Evolutionary conservation across 768 basidiomycete species (phyloP), one percentile per base, ranked within the genome.

Genomic region (Mycena floridula): DNA sequence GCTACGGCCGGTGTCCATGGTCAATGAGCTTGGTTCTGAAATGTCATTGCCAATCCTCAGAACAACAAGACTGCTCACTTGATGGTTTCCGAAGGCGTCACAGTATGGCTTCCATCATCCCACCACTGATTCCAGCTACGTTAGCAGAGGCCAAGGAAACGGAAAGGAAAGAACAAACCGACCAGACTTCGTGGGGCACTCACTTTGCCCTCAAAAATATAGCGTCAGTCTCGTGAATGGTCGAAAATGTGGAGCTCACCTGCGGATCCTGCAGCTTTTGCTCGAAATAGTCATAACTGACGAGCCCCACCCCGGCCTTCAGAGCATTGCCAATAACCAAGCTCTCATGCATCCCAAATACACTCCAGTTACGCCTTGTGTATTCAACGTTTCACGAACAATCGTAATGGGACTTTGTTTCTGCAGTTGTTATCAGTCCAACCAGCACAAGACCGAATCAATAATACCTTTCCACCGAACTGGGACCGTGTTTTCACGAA

Each of bases 21-120:
- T 93, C 93, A 46, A 99, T 94, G 45, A 98, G 77, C 60, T 99
- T 99, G 20, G 96, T 99, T 60, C n/a, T n/a, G n/a, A n/a, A n/a
- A n/a, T n/a, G n/a, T n/a, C n/a, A n/a, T n/a, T n/a, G n/a, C n/a
- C n/a, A n/a, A n/a, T n/a, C n/a, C n/a, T n/a, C n/a, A n/a, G n/a
- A n/a, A n/a, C n/a, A n/a, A n/a, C n/a, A n/a, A n/a, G n/a, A n/a
- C n/a, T n/a, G n/a, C n/a, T n/a, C n/a, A n/a, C n/a, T 99, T 99
- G 72, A 98, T 96, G 0, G 95, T 98, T 62, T 99, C 95, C 11
- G 90, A 93, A 3, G 95, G 95, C 0, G 95, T 98, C 3, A 99
- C 95, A 97, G 79, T 18, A 97, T 60, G 1, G 95, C 91, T 62
- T 98, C 95, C 56, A 72, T 85, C 81, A 92, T 79, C 3, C 95